These are phyloP conservation scores for Coemansia sp. DNA, from an alignment of 192 early-diverging fungal genomes.

Conservation along the genomic window DNA sequence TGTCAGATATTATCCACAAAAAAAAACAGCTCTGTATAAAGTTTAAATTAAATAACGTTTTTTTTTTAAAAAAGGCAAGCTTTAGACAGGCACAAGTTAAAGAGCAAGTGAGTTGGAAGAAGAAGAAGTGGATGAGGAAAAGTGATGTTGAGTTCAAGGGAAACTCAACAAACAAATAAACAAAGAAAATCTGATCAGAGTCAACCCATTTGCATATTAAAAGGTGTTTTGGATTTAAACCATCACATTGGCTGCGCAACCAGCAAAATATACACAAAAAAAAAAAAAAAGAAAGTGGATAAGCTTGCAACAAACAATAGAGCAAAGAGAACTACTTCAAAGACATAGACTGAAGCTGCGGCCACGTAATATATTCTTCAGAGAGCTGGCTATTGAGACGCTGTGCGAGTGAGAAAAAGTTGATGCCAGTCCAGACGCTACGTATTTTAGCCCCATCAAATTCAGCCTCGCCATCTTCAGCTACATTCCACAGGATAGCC, in stretches of 20 bases:
- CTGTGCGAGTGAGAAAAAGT: constrained; percentile 36
- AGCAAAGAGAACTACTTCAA: neutral
- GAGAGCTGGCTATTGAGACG: constrained; percentile 27
- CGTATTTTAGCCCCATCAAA: constrained; percentile 5
- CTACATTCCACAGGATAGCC: constrained; percentile 23
- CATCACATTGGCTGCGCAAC: too few species aligned
- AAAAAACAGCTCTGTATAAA: constrained; percentile 1
- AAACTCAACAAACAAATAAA: constrained; percentile 5
- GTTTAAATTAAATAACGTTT: neutral
- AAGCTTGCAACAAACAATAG: neutral
- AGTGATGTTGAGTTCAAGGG: too few species aligned
- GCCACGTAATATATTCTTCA: constrained; percentile 42
- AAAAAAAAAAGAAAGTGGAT: neutral
- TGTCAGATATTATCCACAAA: neutral
- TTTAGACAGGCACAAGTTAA: neutral
- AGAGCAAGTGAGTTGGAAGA: neutral
- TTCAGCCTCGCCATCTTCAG: constrained; percentile 13
- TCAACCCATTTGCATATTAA: too few species aligned
- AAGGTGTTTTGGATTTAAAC: too few species aligned
- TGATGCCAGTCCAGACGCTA: constrained; percentile 30
- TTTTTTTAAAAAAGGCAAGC: neutral
- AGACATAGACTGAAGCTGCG: constrained; percentile 13
- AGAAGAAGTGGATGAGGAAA: too few species aligned
- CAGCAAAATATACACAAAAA: neutral
- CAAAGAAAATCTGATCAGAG: neutral